Base-by-base conservation (phyloP, 106 monocot species). In the Dactylorhiza incarnata region DNA sequence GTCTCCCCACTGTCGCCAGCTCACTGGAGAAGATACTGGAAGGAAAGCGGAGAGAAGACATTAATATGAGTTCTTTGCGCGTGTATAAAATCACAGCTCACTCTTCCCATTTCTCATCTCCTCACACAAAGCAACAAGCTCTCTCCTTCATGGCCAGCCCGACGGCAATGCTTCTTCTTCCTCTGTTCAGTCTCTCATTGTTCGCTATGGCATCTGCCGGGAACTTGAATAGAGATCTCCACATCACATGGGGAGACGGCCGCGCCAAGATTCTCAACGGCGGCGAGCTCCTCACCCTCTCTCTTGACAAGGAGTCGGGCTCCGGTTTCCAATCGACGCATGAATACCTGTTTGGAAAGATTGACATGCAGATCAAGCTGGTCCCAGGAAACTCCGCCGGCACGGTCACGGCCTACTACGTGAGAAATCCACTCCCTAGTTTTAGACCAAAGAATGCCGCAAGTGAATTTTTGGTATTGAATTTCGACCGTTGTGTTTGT, bases 281-380 rank as follows among this genome's bases (percentile, higher is more conserved):
- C 68, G 77, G 77, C 15, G 5, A 77, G 51, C 77, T 68, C 13
- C 77, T 77, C 29, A 68, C 15, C 16, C 52, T 77, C 10, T 77
- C 77, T 10, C 77, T 77, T 6, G 77, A 77, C 48, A 68, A 69
- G 23, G 15, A 16, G 46, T 77, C 68, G 0, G 77, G 68, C 26
- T 77, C 68, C 7, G 77, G 77, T 14, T 77, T 77, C 46, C 51
- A 77, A 23, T 77, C 77, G 46, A 77, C 50, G 77, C 8, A 69
- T 43, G 51, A 77, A 17, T 77, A 77, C 17, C 77, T 68, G 43
- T 77, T 77, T 13, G 68, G 77, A 48, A 77, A 53, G 77, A 52
- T 77, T 37, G 77, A 77, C 26, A 69, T 77, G 77, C 77, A 77
- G 77, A 9, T 77, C 16, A 77, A 77, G 68, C 77, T 77, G 6